Evolutionary conservation across 2,329 filamentous ascomycete genomes (phyloP).

Genomic region (Coniochaeta prunicola): DNA sequence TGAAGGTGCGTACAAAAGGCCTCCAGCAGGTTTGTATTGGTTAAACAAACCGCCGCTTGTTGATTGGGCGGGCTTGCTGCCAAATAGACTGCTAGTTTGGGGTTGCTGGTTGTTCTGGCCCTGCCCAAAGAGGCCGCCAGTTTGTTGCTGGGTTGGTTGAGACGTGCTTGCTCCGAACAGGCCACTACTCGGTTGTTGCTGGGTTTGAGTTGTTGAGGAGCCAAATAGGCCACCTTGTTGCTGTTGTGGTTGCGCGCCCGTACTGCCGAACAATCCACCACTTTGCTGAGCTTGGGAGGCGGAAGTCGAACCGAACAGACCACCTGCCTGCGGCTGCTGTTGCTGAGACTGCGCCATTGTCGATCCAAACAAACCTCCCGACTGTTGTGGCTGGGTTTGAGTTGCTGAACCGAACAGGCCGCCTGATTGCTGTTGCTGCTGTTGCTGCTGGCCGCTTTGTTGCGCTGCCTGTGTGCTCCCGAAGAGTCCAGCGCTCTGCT

Average conservation of each 20-base stretch:
- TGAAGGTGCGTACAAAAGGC: constrained; percentile 17
- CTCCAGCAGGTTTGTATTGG: constrained; percentile 10
- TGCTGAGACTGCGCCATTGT: constrained; percentile 13
- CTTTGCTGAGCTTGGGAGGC: constrained; percentile 15
- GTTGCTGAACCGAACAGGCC: constrained; percentile 22
- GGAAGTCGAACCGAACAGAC: constrained; percentile 22
- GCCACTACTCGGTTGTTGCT: constrained; percentile 11
- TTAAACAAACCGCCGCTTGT: constrained; percentile 28
- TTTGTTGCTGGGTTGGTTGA: constrained; percentile 6
- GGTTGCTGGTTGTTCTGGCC: constrained; percentile 7
- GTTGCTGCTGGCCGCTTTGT: constrained; percentile 15
- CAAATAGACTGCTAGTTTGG: constrained; percentile 13
- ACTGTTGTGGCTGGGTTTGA: constrained; percentile 17
- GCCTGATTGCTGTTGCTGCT: constrained; percentile 13
- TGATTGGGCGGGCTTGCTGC: constrained; percentile 10
- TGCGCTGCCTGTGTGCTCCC: constrained; percentile 17
- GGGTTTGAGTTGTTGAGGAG: constrained; percentile 8
- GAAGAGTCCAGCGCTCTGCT: constrained; percentile 18
- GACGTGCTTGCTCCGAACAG: background rate
- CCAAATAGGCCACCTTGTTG: constrained; percentile 12
- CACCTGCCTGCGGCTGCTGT: constrained; percentile 10
- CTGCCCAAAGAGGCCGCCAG: constrained; percentile 23
- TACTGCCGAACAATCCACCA: constrained; percentile 15
- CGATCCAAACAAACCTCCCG: constrained; percentile 24
- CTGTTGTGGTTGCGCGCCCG: constrained; percentile 10